Evolutionary conservation across 495 filamentous ascomycete species (phyloP).

Genomic region (Podospora australis): DNA sequence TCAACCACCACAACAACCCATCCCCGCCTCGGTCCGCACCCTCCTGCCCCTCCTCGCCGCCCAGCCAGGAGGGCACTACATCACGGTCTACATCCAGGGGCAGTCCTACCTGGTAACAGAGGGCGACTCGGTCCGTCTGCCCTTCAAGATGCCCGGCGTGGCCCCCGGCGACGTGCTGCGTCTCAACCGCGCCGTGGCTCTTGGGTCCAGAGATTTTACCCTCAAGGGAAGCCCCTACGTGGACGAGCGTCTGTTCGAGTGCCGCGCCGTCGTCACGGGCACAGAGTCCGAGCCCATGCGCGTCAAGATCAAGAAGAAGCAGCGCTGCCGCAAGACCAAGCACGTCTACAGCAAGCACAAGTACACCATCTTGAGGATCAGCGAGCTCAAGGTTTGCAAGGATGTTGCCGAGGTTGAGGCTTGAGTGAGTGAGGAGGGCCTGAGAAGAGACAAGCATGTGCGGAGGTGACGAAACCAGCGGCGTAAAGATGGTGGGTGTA

Average conservation of each 20-base stretch:
- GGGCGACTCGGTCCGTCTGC: constrained; percentile 83
- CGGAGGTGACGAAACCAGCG: too few relatives aligned
- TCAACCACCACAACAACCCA: constrained; percentile 14
- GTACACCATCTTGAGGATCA: constrained; percentile 79
- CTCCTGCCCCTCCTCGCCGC: constrained; percentile 71
- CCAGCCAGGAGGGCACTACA: constrained; percentile 72
- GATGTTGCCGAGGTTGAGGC: too few relatives aligned
- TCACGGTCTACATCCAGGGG: constrained; percentile 79
- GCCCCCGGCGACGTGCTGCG: constrained; percentile 76
- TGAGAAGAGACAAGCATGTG: too few relatives aligned
- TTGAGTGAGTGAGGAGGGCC: too few relatives aligned
- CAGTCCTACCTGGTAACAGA: constrained; percentile 82
- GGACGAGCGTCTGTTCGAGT: constrained; percentile 76
- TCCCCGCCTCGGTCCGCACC: constrained; percentile 53
- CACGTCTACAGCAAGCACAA: constrained; percentile 75
- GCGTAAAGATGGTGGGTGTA: too few relatives aligned
- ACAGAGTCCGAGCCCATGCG: constrained; percentile 83
- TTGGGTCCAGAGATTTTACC: constrained; percentile 88
- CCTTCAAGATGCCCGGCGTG: constrained; percentile 87
- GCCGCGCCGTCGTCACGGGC: constrained; percentile 77
- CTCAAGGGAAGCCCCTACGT: constrained; percentile 70
- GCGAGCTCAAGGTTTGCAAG: constrained; percentile 70
- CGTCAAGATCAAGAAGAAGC: constrained; percentile 88
- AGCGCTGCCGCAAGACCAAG: constrained; percentile 68
- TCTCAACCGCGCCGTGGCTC: constrained; percentile 68